Conservation (phyloP, 306 rosid species). For the Acacia confusa region DNA sequence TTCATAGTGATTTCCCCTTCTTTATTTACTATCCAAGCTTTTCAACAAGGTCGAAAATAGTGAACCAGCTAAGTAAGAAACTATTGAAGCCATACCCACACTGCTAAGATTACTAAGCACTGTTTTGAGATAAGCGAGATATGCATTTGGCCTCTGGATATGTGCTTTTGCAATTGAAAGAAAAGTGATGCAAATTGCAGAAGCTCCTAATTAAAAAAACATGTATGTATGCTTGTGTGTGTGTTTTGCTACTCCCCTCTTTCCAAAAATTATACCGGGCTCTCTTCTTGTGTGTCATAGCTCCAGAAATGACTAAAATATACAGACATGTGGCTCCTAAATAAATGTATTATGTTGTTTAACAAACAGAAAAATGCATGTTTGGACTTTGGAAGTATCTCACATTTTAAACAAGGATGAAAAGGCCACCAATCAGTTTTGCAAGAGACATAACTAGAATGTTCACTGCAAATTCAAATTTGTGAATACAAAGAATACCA, state of each 20-base stretch:
- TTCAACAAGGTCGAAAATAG: constrained; percentile 40
- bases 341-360: not conserved
- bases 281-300: not conserved
- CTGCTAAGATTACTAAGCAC: constrained; percentile 42
- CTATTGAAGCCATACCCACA: constrained; percentile 50
- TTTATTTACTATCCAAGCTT: constrained; percentile 48
- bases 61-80: constrained; percentile 61
- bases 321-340: not conserved
- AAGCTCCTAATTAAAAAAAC: constrained; percentile 39
- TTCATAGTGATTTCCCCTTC: not conserved
- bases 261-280: not conserved
- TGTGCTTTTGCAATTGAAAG: constrained; percentile 64
- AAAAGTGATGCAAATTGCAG: constrained; percentile 59
- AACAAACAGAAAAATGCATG: not conserved
- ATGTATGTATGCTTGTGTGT: too few species aligned
- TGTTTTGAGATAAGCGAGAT: constrained; percentile 42
- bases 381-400: constrained; percentile 40
- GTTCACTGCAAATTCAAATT: constrained; percentile 53
- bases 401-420: constrained; percentile 59
- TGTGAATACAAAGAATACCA: not conserved
- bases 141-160: constrained; percentile 40
- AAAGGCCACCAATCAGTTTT: constrained; percentile 77
- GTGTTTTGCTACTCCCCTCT: not conserved
- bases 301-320: not conserved
- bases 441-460: constrained; percentile 72